Evolutionary conservation across 1,139 yeast genomes (phyloP), one percentile per base, ranked within the genome.

Genomic region (Suhomyces guaymorum): DNA sequence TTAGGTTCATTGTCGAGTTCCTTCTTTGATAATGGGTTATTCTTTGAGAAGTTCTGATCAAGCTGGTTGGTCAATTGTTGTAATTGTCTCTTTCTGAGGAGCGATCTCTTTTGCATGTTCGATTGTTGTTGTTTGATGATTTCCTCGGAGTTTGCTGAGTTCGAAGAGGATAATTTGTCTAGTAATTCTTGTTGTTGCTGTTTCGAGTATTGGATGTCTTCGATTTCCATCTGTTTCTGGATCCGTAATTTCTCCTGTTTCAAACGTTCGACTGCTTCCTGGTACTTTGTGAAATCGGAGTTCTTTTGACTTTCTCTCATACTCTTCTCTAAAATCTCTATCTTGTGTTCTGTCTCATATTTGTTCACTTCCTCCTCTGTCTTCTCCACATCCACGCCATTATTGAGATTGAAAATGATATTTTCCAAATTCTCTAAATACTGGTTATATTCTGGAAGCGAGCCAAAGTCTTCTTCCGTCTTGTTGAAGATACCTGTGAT

Each of bases 381-480:
- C 32, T 70, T 72, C 40, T 80, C 90, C 9, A 75, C 75, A 47
- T 88, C 90, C 1, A 83, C 69, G 13, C 80, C 79, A 49, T 86
- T 78, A 36, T 78, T 79, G 38, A 92, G 61, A 44, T 88, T 88
- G 63, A 80, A 89, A 0, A 92, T 80, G 11, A 86, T 78, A 37
- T 77, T 80, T 56, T 92, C 99, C 9, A 90, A 76, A 41, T 80
- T 80, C 52, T 92, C 98, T 38, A 92, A 63, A 54, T 92, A 92
- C 47, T 67, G 69, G 54, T 94, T 89, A 59, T 71, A 90, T 21
- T 70, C 82, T 8, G 70, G 68, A 19, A 83, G 61, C 12, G 69
- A 55, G 1, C 52, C 58, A 52, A 92, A 92, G 52, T 89, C 96
- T 33, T 79, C 82, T 45, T 80, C 78, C 2, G 86, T 80, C 57